Evolutionary conservation across 2,329 filamentous ascomycete species (phyloP), one percentile per base, ranked within the genome.

Genomic region (Cercospora zeae-maydis): DNA sequence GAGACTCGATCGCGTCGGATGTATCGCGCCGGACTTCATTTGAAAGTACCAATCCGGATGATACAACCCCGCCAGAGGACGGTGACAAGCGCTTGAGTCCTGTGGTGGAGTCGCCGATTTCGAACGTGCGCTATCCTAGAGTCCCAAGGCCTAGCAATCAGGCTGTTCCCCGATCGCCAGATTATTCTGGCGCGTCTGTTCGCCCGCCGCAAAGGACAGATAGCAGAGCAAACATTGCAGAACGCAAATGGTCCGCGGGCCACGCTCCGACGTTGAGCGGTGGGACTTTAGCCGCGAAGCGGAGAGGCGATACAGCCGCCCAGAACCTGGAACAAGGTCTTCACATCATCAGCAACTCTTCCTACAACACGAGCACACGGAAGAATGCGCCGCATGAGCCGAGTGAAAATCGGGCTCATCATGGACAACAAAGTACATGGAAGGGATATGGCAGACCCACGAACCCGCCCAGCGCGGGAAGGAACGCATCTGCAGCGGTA

Each of bases 131-230:
- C 34, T 82, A 82, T 65, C 80, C 80, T 6, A 81, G 82, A 66
- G 73, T 82, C 1, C 80, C 80, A 2, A 72, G 80, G 13, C 75
- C 78, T 16, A 78, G 77, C 6, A 81, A 80, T 55, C 80, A 82
- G 64, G 69, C 77, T 2, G 76, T 81, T 1, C 77, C 80, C 1
- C 73, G 79, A 47, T 73, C 70, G 19, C 70, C 73, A 19, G 61
- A 52, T 13, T 55, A 61, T 31, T 55, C 16, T 4, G 59, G 59
- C 30, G 31, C 30, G 27, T 21, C 16, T 36, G 24, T n/a, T 21
- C 47, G 34, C 13, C 31, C 19, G 13, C 37, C 57, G 36, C 58
- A 61, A 16, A 27, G 13, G 47, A 7, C 19, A 31, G 34, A 37
- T 13, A 59, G 45, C 34, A 42, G 47, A 52, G 33, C 21, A 24